Percentiles rank a stretch among this genome's conserved stretches.
These are phyloP conservation scores for Oidiodendron maius DNA, from an alignment of 495 filamentous ascomycete genomes.

Conservation along the genomic window DNA sequence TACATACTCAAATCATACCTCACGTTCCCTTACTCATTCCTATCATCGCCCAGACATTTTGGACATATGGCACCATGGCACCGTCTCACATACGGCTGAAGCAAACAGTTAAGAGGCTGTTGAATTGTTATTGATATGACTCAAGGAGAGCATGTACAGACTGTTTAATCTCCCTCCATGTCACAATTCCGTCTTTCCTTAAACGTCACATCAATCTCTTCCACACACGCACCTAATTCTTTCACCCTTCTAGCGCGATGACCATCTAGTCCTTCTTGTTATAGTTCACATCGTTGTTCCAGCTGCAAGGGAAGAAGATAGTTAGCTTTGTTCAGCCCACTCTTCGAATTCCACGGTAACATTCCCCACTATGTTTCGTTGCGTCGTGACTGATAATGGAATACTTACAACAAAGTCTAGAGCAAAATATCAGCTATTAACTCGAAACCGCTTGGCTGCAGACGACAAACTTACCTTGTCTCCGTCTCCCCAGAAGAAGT, in stretches of 20 bases:
- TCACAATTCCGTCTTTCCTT: not conserved
- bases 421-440: slow-evolving; percentile 27
- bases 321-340: slow-evolving; percentile 11
- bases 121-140: slow-evolving; percentile 12
- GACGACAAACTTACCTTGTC: slow-evolving; percentile 66
- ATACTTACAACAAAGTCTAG: slow-evolving; percentile 63
- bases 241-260: not conserved
- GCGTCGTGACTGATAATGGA: not conserved
- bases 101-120: no score
- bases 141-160: slow-evolving; percentile 24
- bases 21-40: no score
- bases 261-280: slow-evolving; percentile 56
- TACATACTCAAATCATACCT: no score
- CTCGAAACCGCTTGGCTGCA: not conserved
- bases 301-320: slow-evolving; percentile 45
- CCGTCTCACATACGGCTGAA: no score
- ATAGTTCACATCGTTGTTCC: slow-evolving; percentile 93
- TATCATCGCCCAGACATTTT: no score
- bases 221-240: not conserved
- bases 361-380: not conserved
- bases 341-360: not conserved
- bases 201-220: not conserved
- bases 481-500: slow-evolving; percentile 87
- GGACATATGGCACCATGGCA: no score
- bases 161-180: not conserved